These are phyloP conservation scores for Lactarius hengduanensis DNA, from an alignment of 768 basidiomycete genomes.

Conservation along the genomic window DNA sequence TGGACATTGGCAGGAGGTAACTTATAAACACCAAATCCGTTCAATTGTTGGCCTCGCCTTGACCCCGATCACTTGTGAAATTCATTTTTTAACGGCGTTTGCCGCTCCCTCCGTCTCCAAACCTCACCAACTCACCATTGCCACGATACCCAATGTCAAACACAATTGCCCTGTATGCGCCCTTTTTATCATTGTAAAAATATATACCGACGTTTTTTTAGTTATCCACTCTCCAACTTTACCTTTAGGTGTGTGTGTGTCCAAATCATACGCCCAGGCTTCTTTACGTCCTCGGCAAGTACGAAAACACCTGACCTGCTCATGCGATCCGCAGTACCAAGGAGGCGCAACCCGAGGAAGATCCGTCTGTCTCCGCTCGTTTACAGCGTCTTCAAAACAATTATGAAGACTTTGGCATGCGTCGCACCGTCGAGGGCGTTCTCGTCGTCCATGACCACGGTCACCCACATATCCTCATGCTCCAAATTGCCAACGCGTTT, in stretches of 20 bases:
- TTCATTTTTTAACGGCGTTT: background rate
- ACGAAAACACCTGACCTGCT: constrained; percentile 17
- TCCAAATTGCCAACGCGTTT: constrained; percentile 98
- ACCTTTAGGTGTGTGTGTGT: constrained; percentile 68
- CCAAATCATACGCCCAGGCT: constrained; percentile 9
- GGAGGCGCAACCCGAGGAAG: constrained; percentile 96
- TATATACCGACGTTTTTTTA: constrained; percentile 32
- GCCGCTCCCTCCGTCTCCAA: background rate
- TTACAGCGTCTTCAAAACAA: constrained; percentile 93
- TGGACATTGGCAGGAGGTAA: constrained; percentile 1
- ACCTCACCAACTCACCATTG: background rate
- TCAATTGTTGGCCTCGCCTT: background rate
- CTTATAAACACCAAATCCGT: background rate
- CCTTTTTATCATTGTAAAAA: background rate
- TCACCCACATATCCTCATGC: constrained; percentile 95
- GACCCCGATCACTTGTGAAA: background rate
- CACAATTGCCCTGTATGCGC: constrained; percentile 49
- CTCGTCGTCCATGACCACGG: constrained; percentile 95
- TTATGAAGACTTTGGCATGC: constrained; percentile 97
- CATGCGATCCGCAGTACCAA: constrained; percentile 62
- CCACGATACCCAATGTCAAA: constrained; percentile 43
- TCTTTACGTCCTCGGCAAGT: constrained; percentile 14
- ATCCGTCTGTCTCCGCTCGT: constrained; percentile 92
- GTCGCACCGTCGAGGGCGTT: constrained; percentile 89
- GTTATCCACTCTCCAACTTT: constrained; percentile 87